phyloP scores from a whole-genome alignment of 78 protist genomes.

The Cyanophora paradoxa region DNA sequence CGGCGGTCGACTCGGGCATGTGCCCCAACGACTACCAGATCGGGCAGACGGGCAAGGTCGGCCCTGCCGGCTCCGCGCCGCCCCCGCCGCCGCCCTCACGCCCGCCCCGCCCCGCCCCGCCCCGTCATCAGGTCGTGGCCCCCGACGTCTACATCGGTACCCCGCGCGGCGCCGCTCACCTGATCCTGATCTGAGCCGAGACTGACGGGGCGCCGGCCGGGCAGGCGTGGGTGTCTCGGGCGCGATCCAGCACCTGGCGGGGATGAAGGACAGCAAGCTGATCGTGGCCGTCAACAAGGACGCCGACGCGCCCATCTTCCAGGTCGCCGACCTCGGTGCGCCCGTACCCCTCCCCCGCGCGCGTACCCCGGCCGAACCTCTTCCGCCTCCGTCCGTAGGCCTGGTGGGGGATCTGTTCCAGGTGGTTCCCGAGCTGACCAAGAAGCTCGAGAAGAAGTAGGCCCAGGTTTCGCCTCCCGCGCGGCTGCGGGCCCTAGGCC shows the following conservation, averaged over 20 bases:
- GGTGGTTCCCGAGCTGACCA: constrained; percentile 63
- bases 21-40: constrained; percentile 78
- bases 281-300: constrained; percentile 96
- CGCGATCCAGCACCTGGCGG: constrained; percentile 77
- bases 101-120: no score
- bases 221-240: not conserved
- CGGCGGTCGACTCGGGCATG: constrained; percentile 95
- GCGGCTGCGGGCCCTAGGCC: no score
- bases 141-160: constrained; percentile 95
- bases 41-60: constrained; percentile 91
- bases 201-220: no score
- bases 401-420: constrained; percentile 80
- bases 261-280: constrained; percentile 96
- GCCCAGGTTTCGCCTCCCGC: no score
- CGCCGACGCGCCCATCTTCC: constrained; percentile 87
- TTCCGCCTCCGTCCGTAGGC: no score
- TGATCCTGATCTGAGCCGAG: not conserved
- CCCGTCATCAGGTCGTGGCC: no score
- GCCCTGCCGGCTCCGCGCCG: no score
- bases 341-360: not conserved
- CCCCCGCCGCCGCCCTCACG: no score
- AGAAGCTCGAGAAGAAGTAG: no score
- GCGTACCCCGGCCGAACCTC: constrained; percentile 68
- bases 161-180: constrained; percentile 28
- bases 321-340: constrained; percentile 4